Evolutionary conservation across 2,329 filamentous ascomycete species (phyloP), one percentile per base, ranked within the genome.

Genomic region (Colletotrichum sansevieriae): DNA sequence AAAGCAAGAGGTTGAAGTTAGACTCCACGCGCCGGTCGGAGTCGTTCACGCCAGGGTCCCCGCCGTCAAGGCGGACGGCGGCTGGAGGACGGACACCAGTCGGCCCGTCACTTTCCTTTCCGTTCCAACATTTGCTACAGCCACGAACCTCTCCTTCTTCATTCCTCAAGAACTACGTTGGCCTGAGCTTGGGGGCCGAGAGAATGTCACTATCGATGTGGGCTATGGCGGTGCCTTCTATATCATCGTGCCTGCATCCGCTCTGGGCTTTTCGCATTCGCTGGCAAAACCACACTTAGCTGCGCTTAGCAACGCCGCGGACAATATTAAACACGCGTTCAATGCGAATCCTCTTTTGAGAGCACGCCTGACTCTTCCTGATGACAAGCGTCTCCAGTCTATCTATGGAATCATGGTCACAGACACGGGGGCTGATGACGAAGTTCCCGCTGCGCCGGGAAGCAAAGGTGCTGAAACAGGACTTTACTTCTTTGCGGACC

Each of bases 151-250:
- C 7, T 37, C 61, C 4, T 71, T 84, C 1, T 49, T 71, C 0
- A 70, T 83, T 1, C 73, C 78, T 0, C 25, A 67, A 1, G 59
- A 73, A 4, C 63, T 76, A 3, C 72, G 74, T 6, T 84, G 83
- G 83, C 76, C 78, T 1, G 77, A 82, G 67, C 72, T 85, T 1
- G 65, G 60, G 1, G 61, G 62, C 2, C 68, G 71, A 5, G 63
- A 68, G 2, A 70, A 71, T 6, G 74, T 84, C 8, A 74, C 47
- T 0, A 70, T 77, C 0, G 78, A 80, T 63, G 70, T 84, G 25
- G 75, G 77, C 29, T 85, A 82, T 55, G 83, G 83, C 0, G 83
- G 83, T 2, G 80, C 82, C 0, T 85, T 82, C 67, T 84, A 81
- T 70, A 77, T 76, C 47, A 56, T 85, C 0, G 73, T 83, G 13